Evolutionary conservation across 441 rosid species (phyloP), one percentile per base, ranked within the genome.

Genomic region (Pelargonium citronellum): DNA sequence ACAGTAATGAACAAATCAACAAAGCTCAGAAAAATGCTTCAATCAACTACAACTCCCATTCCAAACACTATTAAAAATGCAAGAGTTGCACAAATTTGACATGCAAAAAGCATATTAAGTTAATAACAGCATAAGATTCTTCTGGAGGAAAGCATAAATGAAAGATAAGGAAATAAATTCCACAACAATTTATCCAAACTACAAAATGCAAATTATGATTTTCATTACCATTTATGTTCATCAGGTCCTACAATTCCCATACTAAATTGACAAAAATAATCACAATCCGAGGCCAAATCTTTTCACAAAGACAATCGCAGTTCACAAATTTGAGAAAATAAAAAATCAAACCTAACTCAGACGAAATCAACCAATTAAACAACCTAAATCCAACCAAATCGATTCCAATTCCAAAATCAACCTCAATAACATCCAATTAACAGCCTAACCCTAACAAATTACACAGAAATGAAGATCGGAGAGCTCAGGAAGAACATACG

Each of bases 181-280:
- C 17, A 51, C 58, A 51, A 51, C 58, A 13, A 51, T 51, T 15
- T 51, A 51, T 17, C n/a, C 6, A 17, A 17, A 51, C 58, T 51
- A 51, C 58, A 47, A 51, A n/a, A 51, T 51, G 58, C 58, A 51
- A 51, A 1, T 51, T 51, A 51, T 51, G 58, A 51, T 51, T 13
- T 9, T 51, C 58, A n/a, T 15, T 7, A 51, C 15, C 58, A 51
- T 2, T 51, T n/a, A 2, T 13, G 58, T 51, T 22, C 24, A 22
- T 51, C 17, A 15, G 13, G 4, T n/a, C 17, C 58, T 13, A 51
- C 7, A 51, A 13, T 51, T 51, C 13, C 17, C 58, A 51, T 13
- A 11, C 19, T 16, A 51, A 13, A 51, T 15, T n/a, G 58, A 15
- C 58, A 51, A 13, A 16, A 51, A 3, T 51, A 51, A 51, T 51